Evolutionary conservation across 805 yeast genomes (phyloP), one percentile per base, ranked within the genome.

Genomic region (Ogataea paraovalis): DNA sequence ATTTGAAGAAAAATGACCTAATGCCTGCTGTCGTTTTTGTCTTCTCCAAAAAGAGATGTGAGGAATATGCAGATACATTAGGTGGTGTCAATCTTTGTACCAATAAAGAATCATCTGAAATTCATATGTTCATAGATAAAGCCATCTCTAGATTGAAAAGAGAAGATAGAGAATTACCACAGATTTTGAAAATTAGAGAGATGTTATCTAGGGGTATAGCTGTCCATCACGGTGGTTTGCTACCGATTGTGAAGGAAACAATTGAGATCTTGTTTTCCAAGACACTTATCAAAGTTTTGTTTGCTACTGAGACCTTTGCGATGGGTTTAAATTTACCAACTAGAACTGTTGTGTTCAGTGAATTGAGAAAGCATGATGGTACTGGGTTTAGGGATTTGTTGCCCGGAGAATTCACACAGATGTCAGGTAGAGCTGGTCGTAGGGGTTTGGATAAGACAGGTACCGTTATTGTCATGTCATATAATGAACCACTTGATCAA

Each of bases 361-460:
- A 85, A 41, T 70, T 85, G 43, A 72, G 92, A 55, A 94, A 94
- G 61, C 96, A 92, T 64, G 99, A 94, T 62, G 98, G 98, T 41
- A 76, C 82, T 27, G 78, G 79, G 0, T 82, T 88, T 67, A 77
- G 99, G 66, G 79, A 85, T 60, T 73, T 94, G 50, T 75, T 85
- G 9, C 97, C 99, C 0, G 99, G 99, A 46, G 99, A 94, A 65
- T 94, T 92, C 64, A 94, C 98, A 0, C 99, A 92, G 68, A 94
- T 94, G 99, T 91, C 97, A 40, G 99, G 99, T 56, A 83, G 99
- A 69, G 99, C 99, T 20, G 99, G 99, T 59, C 91, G 99, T 76
- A 82, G 99, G 73, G 99, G 99, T 32, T 70, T 94, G 54, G 99
- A 94, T 71, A 71, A 82, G 19, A 88, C 87, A 0, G 99, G 99